Percentiles rank a stretch among this genome's conserved stretches.
Evolutionary conservation across 1,284 basidiomycete species (phyloP).

Genomic region (Austroboletus rostrupii): DNA sequence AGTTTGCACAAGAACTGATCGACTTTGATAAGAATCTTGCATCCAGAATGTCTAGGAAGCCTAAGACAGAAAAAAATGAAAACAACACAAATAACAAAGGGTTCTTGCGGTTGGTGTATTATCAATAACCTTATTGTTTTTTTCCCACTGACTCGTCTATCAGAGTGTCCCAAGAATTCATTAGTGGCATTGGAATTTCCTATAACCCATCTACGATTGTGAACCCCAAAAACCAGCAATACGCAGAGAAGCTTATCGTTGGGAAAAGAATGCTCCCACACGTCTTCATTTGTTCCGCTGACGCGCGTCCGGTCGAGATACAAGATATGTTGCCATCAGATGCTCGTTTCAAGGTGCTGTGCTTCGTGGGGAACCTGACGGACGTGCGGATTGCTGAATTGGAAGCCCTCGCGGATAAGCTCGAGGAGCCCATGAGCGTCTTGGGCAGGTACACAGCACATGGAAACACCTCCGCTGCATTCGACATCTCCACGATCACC

Average conservation of each 20-base stretch:
- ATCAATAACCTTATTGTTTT: not conserved
- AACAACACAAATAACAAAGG: conserved; percentile 64
- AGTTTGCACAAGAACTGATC: conserved; percentile 77
- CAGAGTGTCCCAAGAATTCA: not conserved
- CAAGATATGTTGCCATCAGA: not conserved
- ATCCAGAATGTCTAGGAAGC: conserved; percentile 74
- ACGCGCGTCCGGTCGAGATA: not conserved
- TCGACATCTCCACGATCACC: not conserved
- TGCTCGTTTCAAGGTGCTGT: not conserved
- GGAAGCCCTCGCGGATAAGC: not conserved
- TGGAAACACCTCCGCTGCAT: not conserved
- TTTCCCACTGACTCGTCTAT: not conserved
- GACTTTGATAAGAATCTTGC: conserved; percentile 74
- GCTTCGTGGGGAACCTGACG: not conserved
- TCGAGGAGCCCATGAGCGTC: not conserved
- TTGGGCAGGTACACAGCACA: not conserved
- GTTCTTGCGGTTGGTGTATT: conserved; percentile 48
- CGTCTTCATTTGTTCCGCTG: not conserved
- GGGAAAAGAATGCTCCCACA: not conserved
- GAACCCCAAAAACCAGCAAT: not conserved
- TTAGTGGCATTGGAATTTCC: not conserved
- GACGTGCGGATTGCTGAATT: not conserved
- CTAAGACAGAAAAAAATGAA: conserved; percentile 48
- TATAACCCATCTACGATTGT: not conserved
- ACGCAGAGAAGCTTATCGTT: not conserved